These are phyloP conservation scores for Rhizopus stolonifer DNA, from an alignment of 371 early-diverging fungal genomes.

Conservation along the genomic window DNA sequence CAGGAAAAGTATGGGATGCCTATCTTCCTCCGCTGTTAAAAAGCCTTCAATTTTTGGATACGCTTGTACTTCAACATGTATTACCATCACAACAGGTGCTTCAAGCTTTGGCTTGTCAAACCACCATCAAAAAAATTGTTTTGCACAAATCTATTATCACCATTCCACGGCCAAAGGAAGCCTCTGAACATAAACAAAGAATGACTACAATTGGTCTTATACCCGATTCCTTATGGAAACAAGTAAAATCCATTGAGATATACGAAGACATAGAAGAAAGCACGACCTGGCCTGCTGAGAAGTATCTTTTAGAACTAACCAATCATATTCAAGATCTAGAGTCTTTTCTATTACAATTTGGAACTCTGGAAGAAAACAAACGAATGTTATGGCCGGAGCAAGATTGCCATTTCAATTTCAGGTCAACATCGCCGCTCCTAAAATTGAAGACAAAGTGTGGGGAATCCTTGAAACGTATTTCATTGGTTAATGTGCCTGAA, in stretches of 20 bases:
- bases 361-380: slow-evolving; percentile 15
- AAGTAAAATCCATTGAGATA: slow-evolving; percentile 13
- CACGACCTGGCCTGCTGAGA: slow-evolving; percentile 1
- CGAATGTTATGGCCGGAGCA: background rate
- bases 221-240: slow-evolving; percentile 13
- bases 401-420: slow-evolving; percentile 1
- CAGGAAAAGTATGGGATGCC: slow-evolving; percentile 28
- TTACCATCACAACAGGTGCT: slow-evolving; percentile 22
- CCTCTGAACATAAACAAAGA: background rate
- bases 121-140: background rate
- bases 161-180: background rate
- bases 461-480: slow-evolving; percentile 8
- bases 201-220: slow-evolving; percentile 12
- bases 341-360: slow-evolving; percentile 18
- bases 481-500: slow-evolving; percentile 18
- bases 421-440: slow-evolving; percentile 4
- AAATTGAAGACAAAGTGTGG: slow-evolving; percentile 10
- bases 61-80: slow-evolving; percentile 19
- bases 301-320: slow-evolving; percentile 14
- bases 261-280: slow-evolving; percentile 24
- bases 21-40: slow-evolving; percentile 11
- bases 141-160: slow-evolving; percentile 10
- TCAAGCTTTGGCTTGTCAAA: slow-evolving; percentile 2
- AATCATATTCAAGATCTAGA: slow-evolving; percentile 7
- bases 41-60: slow-evolving; percentile 4